These are phyloP conservation scores for Elsinoe arachidis DNA, from an alignment of 2,329 filamentous ascomycete species.

Conservation along the genomic window DNA sequence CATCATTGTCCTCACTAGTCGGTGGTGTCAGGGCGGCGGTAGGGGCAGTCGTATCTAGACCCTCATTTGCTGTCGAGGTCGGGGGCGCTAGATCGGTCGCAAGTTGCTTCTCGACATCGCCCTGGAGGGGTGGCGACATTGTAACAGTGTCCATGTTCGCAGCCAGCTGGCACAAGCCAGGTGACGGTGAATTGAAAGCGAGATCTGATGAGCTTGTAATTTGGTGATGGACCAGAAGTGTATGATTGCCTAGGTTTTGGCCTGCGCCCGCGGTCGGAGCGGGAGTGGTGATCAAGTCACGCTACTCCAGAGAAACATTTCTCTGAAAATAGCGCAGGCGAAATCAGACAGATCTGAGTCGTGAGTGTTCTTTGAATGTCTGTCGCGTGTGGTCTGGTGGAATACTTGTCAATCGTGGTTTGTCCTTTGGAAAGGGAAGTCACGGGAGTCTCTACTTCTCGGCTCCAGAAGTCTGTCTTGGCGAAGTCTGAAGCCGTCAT, in stretches of 20 bases:
- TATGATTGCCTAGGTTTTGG: conserved; percentile 1
- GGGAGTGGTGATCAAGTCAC: neutral
- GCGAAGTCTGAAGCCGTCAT: too few species aligned
- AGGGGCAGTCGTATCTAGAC: conserved; percentile 13
- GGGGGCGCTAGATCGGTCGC: neutral
- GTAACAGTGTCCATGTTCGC: neutral
- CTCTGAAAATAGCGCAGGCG: neutral
- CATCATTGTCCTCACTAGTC: conserved; percentile 43
- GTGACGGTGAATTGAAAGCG: conserved; percentile 1
- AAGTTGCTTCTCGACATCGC: neutral
- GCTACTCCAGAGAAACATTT: conserved; percentile 4
- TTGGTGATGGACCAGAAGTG: neutral
- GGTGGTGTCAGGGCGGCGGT: conserved; percentile 41
- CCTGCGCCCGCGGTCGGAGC: conserved; percentile 3
- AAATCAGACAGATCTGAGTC: conserved; percentile 2
- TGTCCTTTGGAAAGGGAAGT: too few species aligned
- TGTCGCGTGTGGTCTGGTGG: neutral
- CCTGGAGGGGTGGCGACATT: conserved; percentile 4
- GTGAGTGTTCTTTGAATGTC: neutral
- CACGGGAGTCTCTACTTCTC: too few species aligned
- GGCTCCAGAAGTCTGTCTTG: too few species aligned
- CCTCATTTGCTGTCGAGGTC: neutral
- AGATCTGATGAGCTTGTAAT: neutral
- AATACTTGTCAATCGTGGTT: too few species aligned
- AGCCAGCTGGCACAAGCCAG: conserved; percentile 7